Base-by-base conservation (phyloP, 2,329 filamentous ascomycete species). In the Fusarium sp. region DNA sequence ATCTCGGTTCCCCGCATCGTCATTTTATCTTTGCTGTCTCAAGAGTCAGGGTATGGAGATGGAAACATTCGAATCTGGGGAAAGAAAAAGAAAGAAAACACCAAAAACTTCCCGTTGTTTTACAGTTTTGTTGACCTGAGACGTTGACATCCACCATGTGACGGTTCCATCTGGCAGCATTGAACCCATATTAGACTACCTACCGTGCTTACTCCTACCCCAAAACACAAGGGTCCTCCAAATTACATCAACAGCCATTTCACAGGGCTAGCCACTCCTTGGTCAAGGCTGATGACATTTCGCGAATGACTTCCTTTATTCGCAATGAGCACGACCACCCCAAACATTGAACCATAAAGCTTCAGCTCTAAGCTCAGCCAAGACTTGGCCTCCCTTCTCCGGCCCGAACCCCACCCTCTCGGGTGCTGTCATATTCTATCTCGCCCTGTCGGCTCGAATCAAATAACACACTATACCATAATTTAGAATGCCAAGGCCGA, bases 1-100 rank as follows among this genome's bases (percentile, higher is more conserved):
- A 52, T 37, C 49, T 61, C 46, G 60, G 61, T 69, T 71, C 68
- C 68, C 68, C 68, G 68, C 68, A 69, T 61, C 42, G 45, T 18
- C 10, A 42, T 41, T 46, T 45, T 46, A 32, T 47, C 47, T 65
- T 37, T 32, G 51, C 24, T 45, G 48, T 24, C 45, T 49, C 34
- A 37, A 37, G 18, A n/a, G 18, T n/a, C 34, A 37, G n/a, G 24
- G 25, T 22, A 53, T 53, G 51, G 49, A 64, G 63, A 69, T 37
- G 18, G 18, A 10, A 37, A n/a, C 18, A 11, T 37, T 37, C 42
- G 53, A 69, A 58, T 62, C 44, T 69, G 49, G 64, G 45, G 49
- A 44, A n/a, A 22, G 34, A 51, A 53, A 65, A 65, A 42, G 27
- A 37, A 48, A 47, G 44, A 25, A 66, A 65, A 49, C 25, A 61